phyloP scores from a whole-genome alignment of 106 monocot genomes.

The Apostasia ramifera region DNA sequence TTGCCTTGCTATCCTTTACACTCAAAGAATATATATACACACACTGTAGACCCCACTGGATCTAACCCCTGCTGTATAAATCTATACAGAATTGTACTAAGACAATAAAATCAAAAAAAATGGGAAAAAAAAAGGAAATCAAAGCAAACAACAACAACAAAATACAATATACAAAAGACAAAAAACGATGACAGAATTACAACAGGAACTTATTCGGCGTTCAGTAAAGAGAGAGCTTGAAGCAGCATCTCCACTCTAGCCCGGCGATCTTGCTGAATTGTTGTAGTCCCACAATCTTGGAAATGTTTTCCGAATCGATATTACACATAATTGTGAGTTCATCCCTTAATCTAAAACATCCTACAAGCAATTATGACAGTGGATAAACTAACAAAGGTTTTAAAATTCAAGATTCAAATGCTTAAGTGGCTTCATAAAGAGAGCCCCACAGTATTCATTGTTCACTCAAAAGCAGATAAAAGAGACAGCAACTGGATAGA shows the following conservation, averaged over 20 bases:
- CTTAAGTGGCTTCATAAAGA: neutral
- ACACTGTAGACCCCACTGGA: no score
- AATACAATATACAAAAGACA: neutral
- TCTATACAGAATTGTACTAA: neutral
- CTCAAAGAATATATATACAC: neutral
- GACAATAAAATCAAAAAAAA: neutral
- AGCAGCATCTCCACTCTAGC: neutral
- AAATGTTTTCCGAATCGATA: neutral
- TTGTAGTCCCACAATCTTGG: neutral
- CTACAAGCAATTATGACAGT: neutral
- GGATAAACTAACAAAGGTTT: neutral
- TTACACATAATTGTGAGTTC: neutral
- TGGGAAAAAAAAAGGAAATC: neutral
- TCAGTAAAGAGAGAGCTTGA: slow-evolving; percentile 2
- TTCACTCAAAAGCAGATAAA: neutral
- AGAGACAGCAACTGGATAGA: neutral
- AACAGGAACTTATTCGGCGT: neutral
- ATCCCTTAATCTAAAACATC: neutral
- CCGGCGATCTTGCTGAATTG: neutral
- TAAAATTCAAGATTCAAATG: neutral
- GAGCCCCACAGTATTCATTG: neutral
- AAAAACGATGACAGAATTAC: neutral
- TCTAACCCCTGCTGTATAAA: neutral
- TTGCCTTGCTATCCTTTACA: slow-evolving; percentile 1
- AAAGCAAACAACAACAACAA: neutral